phyloP scores from a whole-genome alignment of 495 filamentous ascomycete genomes.

The Podospora bellae-mahoneyi region DNA sequence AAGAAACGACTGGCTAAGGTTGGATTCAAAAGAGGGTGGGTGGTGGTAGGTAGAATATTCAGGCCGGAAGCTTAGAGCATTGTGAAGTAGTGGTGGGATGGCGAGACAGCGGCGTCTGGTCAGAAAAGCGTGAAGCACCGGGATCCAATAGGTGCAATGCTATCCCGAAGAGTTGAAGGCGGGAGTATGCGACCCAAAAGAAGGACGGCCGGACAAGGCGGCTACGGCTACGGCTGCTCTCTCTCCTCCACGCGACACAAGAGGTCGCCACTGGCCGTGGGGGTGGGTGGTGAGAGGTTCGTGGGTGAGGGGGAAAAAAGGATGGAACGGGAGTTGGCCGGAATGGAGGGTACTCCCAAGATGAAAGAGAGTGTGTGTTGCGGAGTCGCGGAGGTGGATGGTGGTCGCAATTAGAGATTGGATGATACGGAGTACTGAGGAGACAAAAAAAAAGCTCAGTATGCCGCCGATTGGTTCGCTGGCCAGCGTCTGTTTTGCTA shows the following conservation, averaged over 20 bases:
- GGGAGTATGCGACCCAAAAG: conserved; percentile 9
- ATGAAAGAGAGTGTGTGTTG: background rate
- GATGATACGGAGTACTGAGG: background rate
- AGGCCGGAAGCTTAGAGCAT: conserved; percentile 17
- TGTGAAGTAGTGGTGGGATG: conserved; percentile 1
- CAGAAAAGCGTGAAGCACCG: conserved; percentile 1
- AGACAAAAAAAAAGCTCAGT: background rate
- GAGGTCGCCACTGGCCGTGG: background rate
- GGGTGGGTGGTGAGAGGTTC: background rate
- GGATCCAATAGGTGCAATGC: conserved; percentile 17
- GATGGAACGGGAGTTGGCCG: conserved; percentile 2
- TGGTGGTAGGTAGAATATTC: conserved; percentile 12
- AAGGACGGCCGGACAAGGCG: conserved; percentile 10
- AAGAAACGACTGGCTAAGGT: conserved; percentile 1
- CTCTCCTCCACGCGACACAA: conserved; percentile 4
- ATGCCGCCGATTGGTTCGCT: conserved; percentile 23
- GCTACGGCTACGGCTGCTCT: conserved; percentile 12
- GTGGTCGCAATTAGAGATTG: background rate
- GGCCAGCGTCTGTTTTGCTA: conserved; percentile 27
- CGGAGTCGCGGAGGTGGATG: conserved; percentile 7
- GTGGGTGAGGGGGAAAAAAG: conserved; percentile 5
- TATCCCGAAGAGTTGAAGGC: conserved; percentile 16
- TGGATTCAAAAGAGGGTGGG: conserved; percentile 16
- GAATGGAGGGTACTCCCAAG: background rate
- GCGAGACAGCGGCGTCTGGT: conserved; percentile 17